These are phyloP conservation scores for Drechslerella stenobrocha DNA, from an alignment of 2,329 filamentous ascomycete genomes.

Conservation along the genomic window DNA sequence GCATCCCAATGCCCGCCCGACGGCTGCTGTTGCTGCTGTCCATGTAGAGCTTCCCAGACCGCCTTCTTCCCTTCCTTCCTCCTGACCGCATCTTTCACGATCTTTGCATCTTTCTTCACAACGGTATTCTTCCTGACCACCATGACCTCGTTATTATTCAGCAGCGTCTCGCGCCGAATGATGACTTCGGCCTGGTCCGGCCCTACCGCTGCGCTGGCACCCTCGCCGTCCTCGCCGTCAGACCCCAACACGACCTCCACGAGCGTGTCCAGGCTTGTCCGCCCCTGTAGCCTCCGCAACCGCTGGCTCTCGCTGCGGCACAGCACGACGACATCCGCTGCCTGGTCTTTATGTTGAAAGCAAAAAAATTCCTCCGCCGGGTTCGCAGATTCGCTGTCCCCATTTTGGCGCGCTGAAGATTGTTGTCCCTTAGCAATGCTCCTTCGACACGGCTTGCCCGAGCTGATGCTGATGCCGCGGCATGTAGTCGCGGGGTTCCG, in stretches of 20 bases:
- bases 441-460: conserved; percentile 79
- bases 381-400: conserved; percentile 59
- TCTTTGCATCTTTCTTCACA: conserved; percentile 44
- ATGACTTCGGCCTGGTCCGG: conserved; percentile 46
- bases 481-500: conserved; percentile 83
- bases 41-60: conserved; percentile 34
- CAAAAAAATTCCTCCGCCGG: conserved; percentile 73
- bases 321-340: conserved; percentile 60
- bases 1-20: neutral
- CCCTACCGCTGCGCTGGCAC: conserved; percentile 51
- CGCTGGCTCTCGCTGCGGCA: conserved; percentile 55
- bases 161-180: conserved; percentile 51
- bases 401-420: conserved; percentile 53
- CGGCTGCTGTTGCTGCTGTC: conserved; percentile 13
- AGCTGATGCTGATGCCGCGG: conserved; percentile 75
- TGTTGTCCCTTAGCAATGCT: conserved; percentile 60
- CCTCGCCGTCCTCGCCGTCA: conserved; percentile 49
- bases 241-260: conserved; percentile 58
- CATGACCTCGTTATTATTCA: conserved; percentile 49
- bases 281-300: conserved; percentile 63
- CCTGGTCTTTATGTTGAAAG: conserved; percentile 94
- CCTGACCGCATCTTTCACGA: conserved; percentile 35
- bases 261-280: conserved; percentile 83
- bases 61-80: conserved; percentile 23
- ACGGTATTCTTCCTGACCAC: conserved; percentile 50